Percentiles rank a stretch among this genome's conserved stretches.
Conservation (phyloP, 2,329 filamentous ascomycete species). For the Cryphonectria parasitica region DNA sequence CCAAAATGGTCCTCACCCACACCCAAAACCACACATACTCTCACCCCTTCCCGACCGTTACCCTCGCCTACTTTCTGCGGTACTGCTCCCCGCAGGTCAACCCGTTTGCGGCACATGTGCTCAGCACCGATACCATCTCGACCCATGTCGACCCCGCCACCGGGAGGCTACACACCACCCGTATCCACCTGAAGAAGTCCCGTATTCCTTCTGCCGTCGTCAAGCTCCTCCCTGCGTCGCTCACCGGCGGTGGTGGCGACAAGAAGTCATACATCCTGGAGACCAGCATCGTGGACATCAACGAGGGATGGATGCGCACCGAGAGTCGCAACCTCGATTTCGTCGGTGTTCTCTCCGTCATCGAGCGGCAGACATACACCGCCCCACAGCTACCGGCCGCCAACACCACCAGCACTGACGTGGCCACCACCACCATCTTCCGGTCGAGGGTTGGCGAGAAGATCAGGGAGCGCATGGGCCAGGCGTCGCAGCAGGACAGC, state of each 20-base stretch:
- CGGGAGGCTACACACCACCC: constrained; percentile 75
- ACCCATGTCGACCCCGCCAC: constrained; percentile 73
- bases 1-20: constrained; percentile 65
- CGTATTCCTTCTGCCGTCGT: constrained; percentile 75
- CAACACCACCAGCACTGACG: constrained; percentile 58
- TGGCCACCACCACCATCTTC: constrained; percentile 75
- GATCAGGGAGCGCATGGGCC: constrained; percentile 58
- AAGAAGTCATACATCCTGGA: constrained; percentile 82
- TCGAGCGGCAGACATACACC: constrained; percentile 75
- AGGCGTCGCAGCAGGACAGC: constrained; percentile 42
- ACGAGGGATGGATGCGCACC: constrained; percentile 80
- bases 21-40: constrained; percentile 73
- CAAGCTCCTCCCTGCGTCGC: constrained; percentile 72
- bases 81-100: constrained; percentile 75
- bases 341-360: constrained; percentile 76
- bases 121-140: constrained; percentile 81
- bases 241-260: constrained; percentile 67
- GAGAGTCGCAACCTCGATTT: constrained; percentile 83
- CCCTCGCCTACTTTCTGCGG: constrained; percentile 85
- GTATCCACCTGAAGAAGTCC: constrained; percentile 81
- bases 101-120: constrained; percentile 79
- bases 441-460: constrained; percentile 73
- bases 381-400: constrained; percentile 38
- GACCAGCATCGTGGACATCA: constrained; percentile 77
- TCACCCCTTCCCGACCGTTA: constrained; percentile 83